phyloP scores from a whole-genome alignment of 345 rosid genomes.

The Salix udensis region DNA sequence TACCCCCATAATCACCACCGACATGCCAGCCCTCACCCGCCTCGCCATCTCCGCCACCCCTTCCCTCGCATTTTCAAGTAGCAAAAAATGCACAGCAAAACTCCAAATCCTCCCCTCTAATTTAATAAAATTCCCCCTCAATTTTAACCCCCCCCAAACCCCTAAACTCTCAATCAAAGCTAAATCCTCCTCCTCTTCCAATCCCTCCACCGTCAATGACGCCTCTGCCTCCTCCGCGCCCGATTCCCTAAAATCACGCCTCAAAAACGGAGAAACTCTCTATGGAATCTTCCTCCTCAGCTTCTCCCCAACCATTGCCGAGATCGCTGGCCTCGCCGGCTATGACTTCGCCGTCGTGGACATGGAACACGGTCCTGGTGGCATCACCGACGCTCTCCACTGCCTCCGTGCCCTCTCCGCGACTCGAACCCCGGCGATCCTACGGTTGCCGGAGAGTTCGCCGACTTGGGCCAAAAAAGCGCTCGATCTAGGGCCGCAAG shows the following conservation, averaged over 20 bases:
- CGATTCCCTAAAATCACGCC: conserved; percentile 63
- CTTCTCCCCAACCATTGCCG: conserved; percentile 88
- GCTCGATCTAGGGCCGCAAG: conserved; percentile 85
- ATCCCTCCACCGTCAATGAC: conserved; percentile 14
- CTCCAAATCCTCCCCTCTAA: conserved; percentile 1
- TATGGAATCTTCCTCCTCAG: conserved; percentile 81
- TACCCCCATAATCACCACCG: background rate
- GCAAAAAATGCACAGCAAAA: background rate
- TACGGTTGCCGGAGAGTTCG: conserved; percentile 73
- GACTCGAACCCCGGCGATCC: conserved; percentile 54
- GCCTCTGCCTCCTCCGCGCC: conserved; percentile 9
- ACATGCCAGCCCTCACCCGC: conserved; percentile 22
- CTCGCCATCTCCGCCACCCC: background rate
- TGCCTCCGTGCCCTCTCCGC: conserved; percentile 69
- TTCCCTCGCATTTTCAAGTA: background rate
- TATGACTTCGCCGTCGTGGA: conserved; percentile 86
- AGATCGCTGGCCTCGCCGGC: conserved; percentile 77
- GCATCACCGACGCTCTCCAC: conserved; percentile 61
- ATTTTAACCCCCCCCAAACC: conserved; percentile 28
- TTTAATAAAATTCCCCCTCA: background rate
- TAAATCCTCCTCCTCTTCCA: conserved; percentile 27
- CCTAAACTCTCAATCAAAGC: conserved; percentile 19
- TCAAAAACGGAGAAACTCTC: conserved; percentile 64
- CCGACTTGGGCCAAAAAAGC: conserved; percentile 84
- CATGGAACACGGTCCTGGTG: conserved; percentile 97